Base-by-base conservation (phyloP, 2,329 filamentous ascomycete species). In the Aspergillus puulaauensis region DNA sequence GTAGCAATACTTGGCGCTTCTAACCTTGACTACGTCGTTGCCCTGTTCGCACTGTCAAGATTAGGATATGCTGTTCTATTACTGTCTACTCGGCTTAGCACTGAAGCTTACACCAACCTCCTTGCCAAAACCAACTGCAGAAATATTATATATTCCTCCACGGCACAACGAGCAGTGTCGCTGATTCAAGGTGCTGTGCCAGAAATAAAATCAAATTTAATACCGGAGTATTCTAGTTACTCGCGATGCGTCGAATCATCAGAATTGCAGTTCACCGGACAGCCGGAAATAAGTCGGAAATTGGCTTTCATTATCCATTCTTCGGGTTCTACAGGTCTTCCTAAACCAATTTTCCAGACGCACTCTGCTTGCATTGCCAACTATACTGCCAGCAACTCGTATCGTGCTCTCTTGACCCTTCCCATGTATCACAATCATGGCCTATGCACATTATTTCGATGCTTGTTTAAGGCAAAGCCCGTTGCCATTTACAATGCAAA, bases 391-490 rank as follows among this genome's bases (percentile, higher is more conserved):
- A 77, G 75, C 27, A 77, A 79, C 55, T 73, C 69, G 1, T 68
- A 82, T 68, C 76, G 76, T 15, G 75, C 78, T 0, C 81, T 86
- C 55, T 75, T 82, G 27, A 81, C 83, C 3, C 73, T 84, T 0
- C 84, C 85, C 0, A 70, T 86, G 1, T 87, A 81, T 56, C 85
- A 88, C 66, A 81, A 80, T 39, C 82, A 85, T 61, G 85, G 83
- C 0, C 70, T 87, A 3, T 81, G 78, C 57, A 82, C 79, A 31
- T 68, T 84, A 0, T 82, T 82, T 43, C 73, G 83, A 15, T 80
- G 81, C 0, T 75, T 88, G 6, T 79, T 79, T 53, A 77, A 77
- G 0, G 71, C 77, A 17, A 82, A 81, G 54, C 70, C 77, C 0
- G 79, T 83, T 6, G 79, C 79, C 37, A 63, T 86, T 23, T 83